Conservation (phyloP, 2,329 filamentous ascomycete genomes). For the Claviceps purpurea region DNA sequence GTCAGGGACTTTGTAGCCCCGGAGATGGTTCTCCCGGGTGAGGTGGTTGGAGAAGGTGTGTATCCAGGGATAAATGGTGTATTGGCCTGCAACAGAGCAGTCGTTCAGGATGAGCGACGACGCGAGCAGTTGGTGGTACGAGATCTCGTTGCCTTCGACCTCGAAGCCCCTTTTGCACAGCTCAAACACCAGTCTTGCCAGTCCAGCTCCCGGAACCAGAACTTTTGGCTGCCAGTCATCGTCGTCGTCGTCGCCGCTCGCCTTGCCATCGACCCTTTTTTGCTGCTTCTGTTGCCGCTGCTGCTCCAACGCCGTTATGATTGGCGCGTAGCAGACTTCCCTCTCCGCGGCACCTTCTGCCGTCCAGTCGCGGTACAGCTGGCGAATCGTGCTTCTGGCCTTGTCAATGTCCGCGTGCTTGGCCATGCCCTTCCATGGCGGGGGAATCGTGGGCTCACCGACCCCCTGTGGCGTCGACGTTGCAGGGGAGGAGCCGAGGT, state of each 20-base stretch:
- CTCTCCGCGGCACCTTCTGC: constrained; percentile 62
- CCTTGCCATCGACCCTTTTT: constrained; percentile 21
- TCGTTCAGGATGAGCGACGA: constrained; percentile 65
- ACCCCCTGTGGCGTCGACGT: constrained; percentile 17
- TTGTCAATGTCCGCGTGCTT: constrained; percentile 73
- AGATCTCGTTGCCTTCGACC: constrained; percentile 87
- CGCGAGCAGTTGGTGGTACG: constrained; percentile 88
- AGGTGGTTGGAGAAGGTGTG: constrained; percentile 79
- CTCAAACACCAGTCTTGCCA: constrained; percentile 83
- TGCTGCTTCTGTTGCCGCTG: constrained; percentile 23
- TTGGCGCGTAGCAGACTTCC: constrained; percentile 60
- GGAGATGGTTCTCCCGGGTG: constrained; percentile 61
- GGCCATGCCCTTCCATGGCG: constrained; percentile 57
- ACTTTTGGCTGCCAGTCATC: constrained; percentile 42
- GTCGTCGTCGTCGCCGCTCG: constrained; percentile 9
- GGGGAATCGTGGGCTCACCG: constrained; percentile 33
- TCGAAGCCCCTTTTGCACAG: constrained; percentile 59
- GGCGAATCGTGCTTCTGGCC: constrained; percentile 78
- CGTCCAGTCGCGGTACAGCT: constrained; percentile 94
- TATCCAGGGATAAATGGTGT: constrained; percentile 73
- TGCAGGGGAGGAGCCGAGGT: constrained; percentile 43
- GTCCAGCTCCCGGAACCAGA: constrained; percentile 77
- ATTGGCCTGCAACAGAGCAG: constrained; percentile 45
- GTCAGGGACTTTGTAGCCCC: constrained; percentile 64
- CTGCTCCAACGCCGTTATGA: constrained; percentile 50